Conservation (phyloP, 257 asterid genomes). For the Scutellaria minor region DNA sequence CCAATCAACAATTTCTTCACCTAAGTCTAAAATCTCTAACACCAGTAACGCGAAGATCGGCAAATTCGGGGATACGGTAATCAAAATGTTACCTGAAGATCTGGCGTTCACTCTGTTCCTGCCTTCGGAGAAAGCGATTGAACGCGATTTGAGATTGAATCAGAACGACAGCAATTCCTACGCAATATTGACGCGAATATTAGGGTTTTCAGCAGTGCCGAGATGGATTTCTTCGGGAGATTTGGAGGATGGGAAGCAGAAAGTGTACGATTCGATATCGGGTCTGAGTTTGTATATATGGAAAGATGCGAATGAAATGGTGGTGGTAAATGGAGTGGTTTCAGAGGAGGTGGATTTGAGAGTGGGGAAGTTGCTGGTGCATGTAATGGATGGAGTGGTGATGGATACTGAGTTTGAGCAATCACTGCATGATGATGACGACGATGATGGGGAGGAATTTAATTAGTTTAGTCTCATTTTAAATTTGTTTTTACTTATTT, state of each 20-base stretch:
- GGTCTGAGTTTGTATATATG: conserved; percentile 55
- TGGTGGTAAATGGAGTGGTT: conserved; percentile 62
- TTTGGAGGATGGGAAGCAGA: conserved; percentile 51
- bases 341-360: conserved; percentile 51
- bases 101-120: conserved; percentile 75
- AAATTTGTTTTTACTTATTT: neutral
- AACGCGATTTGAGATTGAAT: conserved; percentile 54
- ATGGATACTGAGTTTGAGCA: conserved; percentile 70
- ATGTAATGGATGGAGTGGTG: conserved; percentile 60
- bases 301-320: conserved; percentile 52
- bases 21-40: conserved; percentile 18
- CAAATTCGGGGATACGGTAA: conserved; percentile 56
- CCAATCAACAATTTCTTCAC: conserved; percentile 20
- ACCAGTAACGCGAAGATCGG: conserved; percentile 42
- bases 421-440: conserved; percentile 45
- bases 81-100: conserved; percentile 73
- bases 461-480: neutral
- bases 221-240: conserved; percentile 49
- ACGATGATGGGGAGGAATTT: neutral
- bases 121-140: conserved; percentile 69
- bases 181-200: conserved; percentile 66
- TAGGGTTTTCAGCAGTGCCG: conserved; percentile 81
- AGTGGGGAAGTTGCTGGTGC: conserved; percentile 46
- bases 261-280: conserved; percentile 59
- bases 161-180: conserved; percentile 56